Percentiles rank a stretch among this genome's conserved stretches.
These are phyloP conservation scores for Lodderomyces oxycetoniae DNA, from an alignment of 1,139 yeast species.

Conservation along the genomic window DNA sequence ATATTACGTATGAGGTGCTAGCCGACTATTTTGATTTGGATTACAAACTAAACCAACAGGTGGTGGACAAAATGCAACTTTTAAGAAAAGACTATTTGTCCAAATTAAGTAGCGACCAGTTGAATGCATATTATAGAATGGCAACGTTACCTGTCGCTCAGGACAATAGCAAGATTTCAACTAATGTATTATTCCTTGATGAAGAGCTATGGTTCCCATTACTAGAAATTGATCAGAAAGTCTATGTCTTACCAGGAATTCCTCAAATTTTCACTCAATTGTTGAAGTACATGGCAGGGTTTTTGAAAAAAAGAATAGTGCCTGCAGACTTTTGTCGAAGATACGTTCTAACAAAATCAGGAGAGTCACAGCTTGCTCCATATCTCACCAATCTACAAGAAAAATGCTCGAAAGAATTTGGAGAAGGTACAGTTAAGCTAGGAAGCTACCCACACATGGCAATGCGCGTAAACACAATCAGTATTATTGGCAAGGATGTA, in stretches of 20 bases:
- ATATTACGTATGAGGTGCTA: conserved; percentile 70
- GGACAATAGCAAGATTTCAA: conserved; percentile 27
- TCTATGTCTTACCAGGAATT: conserved; percentile 76
- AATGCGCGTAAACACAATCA: conserved; percentile 60
- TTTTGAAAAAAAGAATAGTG: conserved; percentile 23
- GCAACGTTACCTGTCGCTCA: conserved; percentile 56
- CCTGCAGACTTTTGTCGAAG: conserved; percentile 35
- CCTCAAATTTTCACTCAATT: conserved; percentile 65
- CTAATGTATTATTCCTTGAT: conserved; percentile 42
- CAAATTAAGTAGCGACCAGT: conserved; percentile 40
- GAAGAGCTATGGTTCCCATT: conserved; percentile 79
- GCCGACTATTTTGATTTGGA: conserved; percentile 58
- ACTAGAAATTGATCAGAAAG: conserved; percentile 56
- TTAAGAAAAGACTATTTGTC: conserved; percentile 41
- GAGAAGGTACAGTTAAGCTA: conserved; percentile 47
- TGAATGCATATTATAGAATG: conserved; percentile 66
- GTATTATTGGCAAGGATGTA: conserved; percentile 57
- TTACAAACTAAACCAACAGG: conserved; percentile 49
- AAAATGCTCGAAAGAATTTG: conserved; percentile 34
- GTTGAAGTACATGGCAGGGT: conserved; percentile 29
- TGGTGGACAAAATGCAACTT: conserved; percentile 55
- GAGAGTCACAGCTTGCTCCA: conserved; percentile 70
- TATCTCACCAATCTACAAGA: conserved; percentile 51
- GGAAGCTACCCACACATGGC: conserved; percentile 83
- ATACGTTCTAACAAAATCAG: conserved; percentile 56